phyloP scores from a whole-genome alignment of 2,329 filamentous ascomycete species.

The Aspergillus piperis region DNA sequence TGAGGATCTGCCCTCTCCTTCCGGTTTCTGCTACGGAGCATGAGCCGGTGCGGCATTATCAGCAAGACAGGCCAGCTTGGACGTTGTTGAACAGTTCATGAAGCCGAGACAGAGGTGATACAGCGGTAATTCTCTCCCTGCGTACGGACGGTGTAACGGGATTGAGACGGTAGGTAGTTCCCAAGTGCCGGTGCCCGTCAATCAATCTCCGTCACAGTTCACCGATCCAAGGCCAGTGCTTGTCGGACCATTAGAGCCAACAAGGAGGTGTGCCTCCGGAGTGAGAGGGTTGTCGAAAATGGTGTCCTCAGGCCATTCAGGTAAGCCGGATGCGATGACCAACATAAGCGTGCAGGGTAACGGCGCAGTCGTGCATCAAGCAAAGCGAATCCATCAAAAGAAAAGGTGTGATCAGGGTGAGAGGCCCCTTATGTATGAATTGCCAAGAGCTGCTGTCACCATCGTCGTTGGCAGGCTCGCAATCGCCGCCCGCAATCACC shows the following conservation, averaged over 20 bases:
- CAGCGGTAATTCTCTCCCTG: background rate
- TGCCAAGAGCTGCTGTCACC: constrained; percentile 26
- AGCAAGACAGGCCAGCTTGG: background rate
- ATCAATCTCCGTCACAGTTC: background rate
- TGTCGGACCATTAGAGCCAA: background rate
- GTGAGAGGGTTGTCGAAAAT: background rate
- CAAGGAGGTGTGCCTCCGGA: background rate
- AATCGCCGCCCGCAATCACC: constrained; percentile 35
- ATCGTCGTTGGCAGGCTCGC: constrained; percentile 25
- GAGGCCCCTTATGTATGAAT: constrained; percentile 17
- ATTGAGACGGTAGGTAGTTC: background rate
- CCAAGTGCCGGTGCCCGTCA: background rate
- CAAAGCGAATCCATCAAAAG: background rate
- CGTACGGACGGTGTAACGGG: background rate
- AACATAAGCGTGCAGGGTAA: background rate
- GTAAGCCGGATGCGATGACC: background rate
- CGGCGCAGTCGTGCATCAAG: background rate
- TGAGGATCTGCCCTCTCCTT: constrained; percentile 10
- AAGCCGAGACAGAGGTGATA: constrained; percentile 2
- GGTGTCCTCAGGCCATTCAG: background rate
- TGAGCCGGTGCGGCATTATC: constrained; percentile 2
- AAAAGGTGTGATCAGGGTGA: background rate
- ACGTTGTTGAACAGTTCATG: background rate
- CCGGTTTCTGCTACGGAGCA: constrained; percentile 9
- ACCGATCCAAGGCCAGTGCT: background rate